Percentiles rank a stretch among this genome's conserved stretches.
These are phyloP conservation scores for Myriangium duriaei DNA, from an alignment of 2,329 filamentous ascomycete genomes.

Conservation along the genomic window DNA sequence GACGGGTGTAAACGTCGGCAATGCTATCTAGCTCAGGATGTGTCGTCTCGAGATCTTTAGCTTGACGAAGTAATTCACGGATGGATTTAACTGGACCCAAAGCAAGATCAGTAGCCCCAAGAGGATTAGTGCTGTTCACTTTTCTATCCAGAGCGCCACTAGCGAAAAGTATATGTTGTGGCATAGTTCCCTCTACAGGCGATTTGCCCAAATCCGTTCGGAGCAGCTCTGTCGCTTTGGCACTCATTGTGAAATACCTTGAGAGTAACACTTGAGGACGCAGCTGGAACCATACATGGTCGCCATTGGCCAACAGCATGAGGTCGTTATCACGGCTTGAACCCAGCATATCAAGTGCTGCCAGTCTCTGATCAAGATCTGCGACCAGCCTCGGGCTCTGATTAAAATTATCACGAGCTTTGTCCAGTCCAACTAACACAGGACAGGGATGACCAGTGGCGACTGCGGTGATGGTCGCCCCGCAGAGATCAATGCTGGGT, in stretches of 20 bases:
- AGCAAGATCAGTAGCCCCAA: not conserved
- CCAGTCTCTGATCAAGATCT: constrained; percentile 33
- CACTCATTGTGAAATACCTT: constrained; percentile 46
- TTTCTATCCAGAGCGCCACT: not conserved
- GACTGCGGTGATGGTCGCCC: too few relatives aligned
- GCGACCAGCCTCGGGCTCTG: too few relatives aligned
- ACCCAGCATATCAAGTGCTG: constrained; percentile 29
- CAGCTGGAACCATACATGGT: constrained; percentile 54
- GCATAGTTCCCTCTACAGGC: not conserved
- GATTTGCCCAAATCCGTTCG: too few relatives aligned
- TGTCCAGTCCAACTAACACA: too few relatives aligned
- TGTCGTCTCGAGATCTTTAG: too few relatives aligned
- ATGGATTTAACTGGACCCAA: not conserved
- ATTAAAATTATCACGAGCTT: too few relatives aligned
- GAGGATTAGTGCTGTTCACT: not conserved
- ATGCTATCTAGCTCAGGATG: too few relatives aligned
- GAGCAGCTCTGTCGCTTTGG: too few relatives aligned
- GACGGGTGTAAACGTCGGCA: too few relatives aligned
- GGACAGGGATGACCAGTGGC: too few relatives aligned
- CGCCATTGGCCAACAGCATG: constrained; percentile 50
- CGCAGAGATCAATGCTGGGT: too few relatives aligned
- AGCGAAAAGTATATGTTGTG: not conserved
- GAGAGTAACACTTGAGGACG: constrained; percentile 50
- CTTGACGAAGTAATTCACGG: not conserved
- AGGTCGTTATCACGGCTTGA: constrained; percentile 41